Evolutionary conservation across 176 grass and related monocot genomes (phyloP).

Genomic region (Aegilops speltoides): DNA sequence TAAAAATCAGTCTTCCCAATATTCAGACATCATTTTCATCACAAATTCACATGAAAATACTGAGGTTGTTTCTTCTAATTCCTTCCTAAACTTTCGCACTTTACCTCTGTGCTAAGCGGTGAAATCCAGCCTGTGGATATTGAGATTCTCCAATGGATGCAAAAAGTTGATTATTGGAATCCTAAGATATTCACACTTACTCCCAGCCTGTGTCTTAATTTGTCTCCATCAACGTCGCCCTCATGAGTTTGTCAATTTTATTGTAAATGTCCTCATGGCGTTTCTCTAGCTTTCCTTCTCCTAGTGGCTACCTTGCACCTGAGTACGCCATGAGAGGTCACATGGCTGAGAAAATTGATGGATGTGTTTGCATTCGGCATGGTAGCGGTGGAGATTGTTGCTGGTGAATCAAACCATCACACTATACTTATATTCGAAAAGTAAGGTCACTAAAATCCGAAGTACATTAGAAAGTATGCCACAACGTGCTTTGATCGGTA

Average conservation of each 20-base stretch:
- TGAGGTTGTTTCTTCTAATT: too few relatives aligned
- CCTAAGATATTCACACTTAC: slow-evolving; percentile 56
- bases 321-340: slow-evolving; percentile 68
- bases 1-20: too few relatives aligned
- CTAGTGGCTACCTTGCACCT: slow-evolving; percentile 64
- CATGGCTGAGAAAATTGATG: slow-evolving; percentile 49
- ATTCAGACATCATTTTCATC: too few relatives aligned
- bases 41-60: too few relatives aligned
- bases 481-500: too few relatives aligned
- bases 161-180: slow-evolving; percentile 78
- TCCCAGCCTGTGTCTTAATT: too few relatives aligned
- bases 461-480: too few relatives aligned
- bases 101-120: slow-evolving; percentile 40
- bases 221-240: neutral
- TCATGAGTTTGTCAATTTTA: neutral
- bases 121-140: slow-evolving; percentile 47
- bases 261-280: neutral
- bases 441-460: too few relatives aligned
- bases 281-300: neutral
- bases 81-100: too few relatives aligned
- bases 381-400: slow-evolving; percentile 37
- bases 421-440: neutral
- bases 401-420: slow-evolving; percentile 40
- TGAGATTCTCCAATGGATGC: slow-evolving; percentile 65
- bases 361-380: slow-evolving; percentile 49